phyloP scores from a whole-genome alignment of 2,329 filamentous ascomycete species.

The Raffaelea arxii region DNA sequence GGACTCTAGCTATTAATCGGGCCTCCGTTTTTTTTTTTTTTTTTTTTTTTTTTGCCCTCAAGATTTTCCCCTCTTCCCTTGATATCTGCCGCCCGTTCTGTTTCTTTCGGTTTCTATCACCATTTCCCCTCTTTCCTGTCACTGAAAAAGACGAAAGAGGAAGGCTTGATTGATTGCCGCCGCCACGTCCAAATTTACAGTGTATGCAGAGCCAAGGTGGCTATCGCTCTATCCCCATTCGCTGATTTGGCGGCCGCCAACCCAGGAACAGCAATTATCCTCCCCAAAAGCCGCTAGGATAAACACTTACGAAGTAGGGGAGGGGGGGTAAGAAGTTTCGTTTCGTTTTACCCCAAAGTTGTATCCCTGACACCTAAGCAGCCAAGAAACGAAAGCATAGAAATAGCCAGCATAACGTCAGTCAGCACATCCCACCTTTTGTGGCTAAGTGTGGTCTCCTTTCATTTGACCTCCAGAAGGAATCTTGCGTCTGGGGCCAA shows the following conservation, averaged over 20 bases:
- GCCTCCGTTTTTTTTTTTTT: background rate
- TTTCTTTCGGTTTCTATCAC: background rate
- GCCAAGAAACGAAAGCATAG: background rate
- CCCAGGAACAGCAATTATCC: background rate
- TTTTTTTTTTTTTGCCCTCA: background rate
- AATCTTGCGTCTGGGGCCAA: background rate
- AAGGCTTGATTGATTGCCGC: too few relatives aligned
- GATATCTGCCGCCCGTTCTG: background rate
- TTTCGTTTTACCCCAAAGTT: background rate
- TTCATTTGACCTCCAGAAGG: background rate
- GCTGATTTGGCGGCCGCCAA: background rate
- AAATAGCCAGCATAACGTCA: background rate
- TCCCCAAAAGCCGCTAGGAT: too few relatives aligned
- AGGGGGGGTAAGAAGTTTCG: too few relatives aligned
- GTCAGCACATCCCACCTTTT: slow-evolving; percentile 1
- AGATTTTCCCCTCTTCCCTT: background rate
- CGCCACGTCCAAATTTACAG: too few relatives aligned
- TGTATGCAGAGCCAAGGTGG: too few relatives aligned
- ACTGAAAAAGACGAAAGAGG: too few relatives aligned
- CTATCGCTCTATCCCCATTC: background rate
- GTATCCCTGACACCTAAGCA: background rate
- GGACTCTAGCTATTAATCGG: too few relatives aligned
- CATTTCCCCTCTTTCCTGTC: too few relatives aligned
- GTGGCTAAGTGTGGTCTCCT: too few relatives aligned
- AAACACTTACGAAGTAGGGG: too few relatives aligned